These are phyloP conservation scores for Eutypa lata DNA, from an alignment of 2,329 filamentous ascomycete species.

Conservation along the genomic window DNA sequence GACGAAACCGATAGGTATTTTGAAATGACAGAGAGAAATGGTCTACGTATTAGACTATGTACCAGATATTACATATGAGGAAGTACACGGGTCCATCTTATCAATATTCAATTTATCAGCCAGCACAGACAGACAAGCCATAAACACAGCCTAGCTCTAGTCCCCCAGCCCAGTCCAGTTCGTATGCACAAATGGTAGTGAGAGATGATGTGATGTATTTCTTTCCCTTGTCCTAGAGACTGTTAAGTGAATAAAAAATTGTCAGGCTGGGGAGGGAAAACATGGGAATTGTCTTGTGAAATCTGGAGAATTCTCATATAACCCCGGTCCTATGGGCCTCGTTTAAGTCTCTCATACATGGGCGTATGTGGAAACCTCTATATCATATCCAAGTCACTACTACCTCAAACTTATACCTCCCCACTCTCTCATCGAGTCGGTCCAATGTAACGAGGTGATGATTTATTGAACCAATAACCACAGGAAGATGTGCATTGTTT, in stretches of 20 bases:
- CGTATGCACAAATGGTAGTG: conserved; percentile 17
- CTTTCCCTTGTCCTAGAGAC: conserved; percentile 4
- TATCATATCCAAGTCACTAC: conserved; percentile 6
- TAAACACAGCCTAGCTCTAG: conserved; percentile 11
- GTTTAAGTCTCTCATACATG: background rate
- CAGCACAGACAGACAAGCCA: background rate
- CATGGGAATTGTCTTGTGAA: conserved; percentile 24
- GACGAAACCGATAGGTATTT: background rate
- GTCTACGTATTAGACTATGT: background rate
- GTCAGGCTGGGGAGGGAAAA: conserved; percentile 27
- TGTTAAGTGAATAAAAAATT: conserved; percentile 23
- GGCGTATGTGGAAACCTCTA: background rate
- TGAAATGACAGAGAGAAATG: background rate
- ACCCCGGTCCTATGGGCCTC: conserved; percentile 15
- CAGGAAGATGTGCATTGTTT: conserved; percentile 19
- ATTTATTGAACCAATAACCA: conserved; percentile 20
- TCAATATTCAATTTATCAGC: background rate
- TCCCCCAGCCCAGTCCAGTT: conserved; percentile 5
- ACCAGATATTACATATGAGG: background rate
- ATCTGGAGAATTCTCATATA: conserved; percentile 20
- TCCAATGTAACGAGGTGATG: conserved; percentile 1
- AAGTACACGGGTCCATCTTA: background rate
- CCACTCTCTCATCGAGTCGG: background rate
- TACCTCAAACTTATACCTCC: conserved; percentile 3
- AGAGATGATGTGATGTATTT: conserved; percentile 28